Evolutionary conservation across 495 filamentous ascomycete genomes (phyloP).

Genomic region (Penicillium flavigenum): DNA sequence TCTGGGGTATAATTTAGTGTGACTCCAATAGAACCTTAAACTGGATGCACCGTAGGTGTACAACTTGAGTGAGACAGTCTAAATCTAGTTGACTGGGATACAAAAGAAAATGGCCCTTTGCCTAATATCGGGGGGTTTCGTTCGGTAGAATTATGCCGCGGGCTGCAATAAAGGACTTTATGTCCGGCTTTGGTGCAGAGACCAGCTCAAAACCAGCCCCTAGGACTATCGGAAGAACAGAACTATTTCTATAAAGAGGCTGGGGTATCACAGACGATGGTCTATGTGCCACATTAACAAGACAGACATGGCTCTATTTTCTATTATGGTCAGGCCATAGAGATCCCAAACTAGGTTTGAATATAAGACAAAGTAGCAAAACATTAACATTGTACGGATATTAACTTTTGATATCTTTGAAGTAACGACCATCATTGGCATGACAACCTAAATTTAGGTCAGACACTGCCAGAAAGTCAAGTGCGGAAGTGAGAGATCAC

Average conservation of each 20-base stretch:
- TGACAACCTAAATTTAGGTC: constrained; percentile 7
- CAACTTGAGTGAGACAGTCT: constrained; percentile 4
- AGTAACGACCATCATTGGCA: not conserved
- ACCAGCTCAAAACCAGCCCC: not conserved
- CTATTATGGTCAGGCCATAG: not conserved
- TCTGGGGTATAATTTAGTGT: not conserved
- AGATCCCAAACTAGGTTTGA: not conserved
- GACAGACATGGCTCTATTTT: too few relatives aligned
- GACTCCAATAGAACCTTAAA: constrained; percentile 8
- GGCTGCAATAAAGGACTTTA: not conserved
- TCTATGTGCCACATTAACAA: not conserved
- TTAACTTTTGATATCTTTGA: not conserved
- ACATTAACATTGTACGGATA: not conserved
- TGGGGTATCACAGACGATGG: constrained; percentile 1
- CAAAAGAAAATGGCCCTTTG: not conserved
- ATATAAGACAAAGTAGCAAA: constrained; percentile 6
- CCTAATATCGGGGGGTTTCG: not conserved
- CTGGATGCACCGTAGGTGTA: not conserved
- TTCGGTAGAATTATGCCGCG: not conserved
- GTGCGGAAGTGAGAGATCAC: not conserved
- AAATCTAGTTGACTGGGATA: not conserved
- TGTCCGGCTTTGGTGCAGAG: not conserved
- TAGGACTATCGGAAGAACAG: not conserved
- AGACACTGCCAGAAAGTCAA: constrained; percentile 1
- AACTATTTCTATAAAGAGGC: not conserved